Percentiles rank a stretch among this genome's conserved stretches.
Evolutionary conservation across 768 basidiomycete species (phyloP).

Genomic region (Lanmaoa pseudosensibilis): DNA sequence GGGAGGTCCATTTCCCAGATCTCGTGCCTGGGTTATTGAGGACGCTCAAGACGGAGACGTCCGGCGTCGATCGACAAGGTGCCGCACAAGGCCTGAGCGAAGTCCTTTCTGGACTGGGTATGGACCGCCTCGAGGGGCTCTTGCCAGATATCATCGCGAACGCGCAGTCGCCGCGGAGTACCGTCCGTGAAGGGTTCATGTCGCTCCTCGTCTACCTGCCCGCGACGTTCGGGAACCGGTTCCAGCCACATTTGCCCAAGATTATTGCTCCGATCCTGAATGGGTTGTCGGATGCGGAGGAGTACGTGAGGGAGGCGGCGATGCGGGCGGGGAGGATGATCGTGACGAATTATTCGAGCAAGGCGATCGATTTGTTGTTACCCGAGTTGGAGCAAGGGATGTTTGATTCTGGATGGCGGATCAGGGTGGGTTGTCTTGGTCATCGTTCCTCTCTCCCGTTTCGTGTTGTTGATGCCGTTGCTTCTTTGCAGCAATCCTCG

Average conservation of each 20-base stretch:
- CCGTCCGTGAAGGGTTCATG: slow-evolving; percentile 98
- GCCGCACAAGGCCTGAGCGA: slow-evolving; percentile 97
- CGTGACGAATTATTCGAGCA: slow-evolving; percentile 88
- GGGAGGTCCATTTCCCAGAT: slow-evolving; percentile 93
- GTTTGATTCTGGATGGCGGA: slow-evolving; percentile 94
- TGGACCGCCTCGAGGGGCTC: slow-evolving; percentile 92
- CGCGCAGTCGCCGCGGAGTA: slow-evolving; percentile 84
- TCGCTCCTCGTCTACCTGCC: slow-evolving; percentile 94
- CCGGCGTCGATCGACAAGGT: slow-evolving; percentile 95
- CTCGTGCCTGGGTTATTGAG: slow-evolving; percentile 86
- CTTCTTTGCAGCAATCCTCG: slow-evolving; percentile 74
- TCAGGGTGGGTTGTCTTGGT: no score
- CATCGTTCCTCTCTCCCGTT: no score
- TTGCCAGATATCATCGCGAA: slow-evolving; percentile 93
- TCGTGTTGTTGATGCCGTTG: background rate
- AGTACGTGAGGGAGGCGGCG: slow-evolving; percentile 94
- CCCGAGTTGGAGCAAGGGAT: slow-evolving; percentile 94
- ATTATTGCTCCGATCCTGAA: slow-evolving; percentile 91
- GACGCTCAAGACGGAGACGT: slow-evolving; percentile 88
- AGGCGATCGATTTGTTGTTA: slow-evolving; percentile 89
- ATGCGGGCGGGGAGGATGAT: slow-evolving; percentile 99
- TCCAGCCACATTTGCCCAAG: slow-evolving; percentile 93
- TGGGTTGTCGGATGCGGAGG: slow-evolving; percentile 89
- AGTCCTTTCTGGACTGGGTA: slow-evolving; percentile 93
- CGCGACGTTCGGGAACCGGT: slow-evolving; percentile 93